Conservation (phyloP, 192 early-diverging fungal genomes). For the Gorgonomyces haynaldii region DNA sequence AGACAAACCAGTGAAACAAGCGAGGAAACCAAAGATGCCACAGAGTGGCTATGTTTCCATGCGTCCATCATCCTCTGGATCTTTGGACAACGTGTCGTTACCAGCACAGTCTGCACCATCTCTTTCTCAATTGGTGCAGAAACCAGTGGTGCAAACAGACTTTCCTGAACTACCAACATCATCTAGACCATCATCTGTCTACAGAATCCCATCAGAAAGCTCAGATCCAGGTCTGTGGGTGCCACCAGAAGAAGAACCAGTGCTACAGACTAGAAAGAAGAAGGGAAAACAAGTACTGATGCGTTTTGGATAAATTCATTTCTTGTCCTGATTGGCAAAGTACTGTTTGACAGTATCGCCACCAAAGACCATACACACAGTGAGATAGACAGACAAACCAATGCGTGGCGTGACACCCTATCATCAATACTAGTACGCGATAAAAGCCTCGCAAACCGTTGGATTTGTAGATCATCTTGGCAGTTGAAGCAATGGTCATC, state of each 20-base stretch:
- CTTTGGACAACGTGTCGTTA: too few relatives aligned
- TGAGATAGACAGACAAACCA: constrained; percentile 20
- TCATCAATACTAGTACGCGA: too few relatives aligned
- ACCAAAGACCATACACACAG: constrained; percentile 61
- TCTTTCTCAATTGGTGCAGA: too few relatives aligned
- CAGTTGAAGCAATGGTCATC: constrained; percentile 70
- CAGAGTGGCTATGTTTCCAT: too few relatives aligned
- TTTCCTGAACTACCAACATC: too few relatives aligned
- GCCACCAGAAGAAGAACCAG: not conserved
- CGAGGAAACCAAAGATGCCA: too few relatives aligned
- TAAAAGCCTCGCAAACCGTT: constrained; percentile 90
- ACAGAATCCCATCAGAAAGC: too few relatives aligned
- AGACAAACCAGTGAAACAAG: too few relatives aligned
- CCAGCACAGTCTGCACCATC: too few relatives aligned
- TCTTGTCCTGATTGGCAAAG: not conserved
- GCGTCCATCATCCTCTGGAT: too few relatives aligned
- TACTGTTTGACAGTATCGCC: constrained; percentile 11
- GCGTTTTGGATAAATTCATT: constrained; percentile 37
- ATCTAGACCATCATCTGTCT: too few relatives aligned
- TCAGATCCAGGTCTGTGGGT: not conserved
- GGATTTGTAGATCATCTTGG: constrained; percentile 82
- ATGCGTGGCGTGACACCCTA: constrained; percentile 47
- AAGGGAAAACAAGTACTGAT: constrained; percentile 60
- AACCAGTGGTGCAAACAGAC: too few relatives aligned
- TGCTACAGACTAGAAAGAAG: constrained; percentile 17